Percentiles rank a stretch among this genome's conserved stretches.
Evolutionary conservation across 1,139 yeast species (phyloP).

Genomic region (Petasospora rhodanensis): DNA sequence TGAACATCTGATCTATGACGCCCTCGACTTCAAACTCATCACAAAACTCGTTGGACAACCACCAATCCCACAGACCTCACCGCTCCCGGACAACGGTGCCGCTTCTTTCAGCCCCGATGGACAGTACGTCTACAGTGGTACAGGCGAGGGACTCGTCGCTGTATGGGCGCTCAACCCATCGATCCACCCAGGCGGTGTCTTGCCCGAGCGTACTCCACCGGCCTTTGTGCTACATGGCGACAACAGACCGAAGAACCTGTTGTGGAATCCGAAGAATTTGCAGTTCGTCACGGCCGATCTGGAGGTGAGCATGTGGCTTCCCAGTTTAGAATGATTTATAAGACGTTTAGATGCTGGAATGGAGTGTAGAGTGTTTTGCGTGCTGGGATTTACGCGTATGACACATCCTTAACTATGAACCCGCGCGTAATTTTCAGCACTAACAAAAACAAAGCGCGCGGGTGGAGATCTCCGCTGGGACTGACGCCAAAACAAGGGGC

Average conservation of each 20-base stretch:
- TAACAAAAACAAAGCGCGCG: too few species aligned
- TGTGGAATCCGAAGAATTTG: slow-evolving; percentile 74
- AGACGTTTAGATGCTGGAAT: too few species aligned
- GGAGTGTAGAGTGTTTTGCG: too few species aligned
- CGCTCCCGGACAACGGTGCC: too few species aligned
- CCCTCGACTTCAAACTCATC: slow-evolving; percentile 59
- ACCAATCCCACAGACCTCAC: slow-evolving; percentile 46
- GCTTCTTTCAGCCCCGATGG: slow-evolving; percentile 82
- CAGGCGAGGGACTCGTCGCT: slow-evolving; percentile 45
- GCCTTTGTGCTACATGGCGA: slow-evolving; percentile 22
- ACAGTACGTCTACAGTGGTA: slow-evolving; percentile 57
- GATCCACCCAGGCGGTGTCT: slow-evolving; percentile 1
- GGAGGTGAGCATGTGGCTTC: slow-evolving; percentile 23
- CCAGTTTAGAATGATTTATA: too few species aligned
- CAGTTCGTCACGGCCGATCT: slow-evolving; percentile 78
- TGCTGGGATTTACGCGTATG: not conserved
- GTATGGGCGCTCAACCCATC: slow-evolving; percentile 48
- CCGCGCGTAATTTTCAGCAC: not conserved
- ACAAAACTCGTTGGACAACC: slow-evolving; percentile 43
- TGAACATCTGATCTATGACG: slow-evolving; percentile 62
- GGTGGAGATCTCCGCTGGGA: not conserved
- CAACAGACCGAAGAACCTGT: slow-evolving; percentile 53
- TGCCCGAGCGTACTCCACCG: slow-evolving; percentile 28
- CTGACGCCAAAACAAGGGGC: not conserved
- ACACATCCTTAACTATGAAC: too few species aligned